phyloP scores from a whole-genome alignment of 2,329 filamentous ascomycete genomes.

The Leptographium procerum region DNA sequence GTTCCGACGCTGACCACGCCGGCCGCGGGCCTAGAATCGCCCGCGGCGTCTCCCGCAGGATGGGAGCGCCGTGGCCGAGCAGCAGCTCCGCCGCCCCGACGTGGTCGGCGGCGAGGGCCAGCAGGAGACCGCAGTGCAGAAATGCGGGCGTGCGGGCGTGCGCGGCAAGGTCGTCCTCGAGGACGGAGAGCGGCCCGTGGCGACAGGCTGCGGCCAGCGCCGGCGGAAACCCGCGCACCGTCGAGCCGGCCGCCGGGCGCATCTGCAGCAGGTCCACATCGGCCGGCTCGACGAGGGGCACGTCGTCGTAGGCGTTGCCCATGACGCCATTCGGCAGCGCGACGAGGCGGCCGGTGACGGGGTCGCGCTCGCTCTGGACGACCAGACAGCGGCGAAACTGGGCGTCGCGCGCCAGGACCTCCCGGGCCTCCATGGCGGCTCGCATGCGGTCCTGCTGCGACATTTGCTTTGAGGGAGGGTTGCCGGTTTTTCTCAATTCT shows the following conservation, averaged over 20 bases:
- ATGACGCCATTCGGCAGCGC: not conserved
- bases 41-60: not conserved
- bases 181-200: not conserved
- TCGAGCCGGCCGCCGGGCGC: not conserved
- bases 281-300: not conserved
- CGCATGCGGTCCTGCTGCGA: not conserved
- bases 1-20: no score
- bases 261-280: not conserved
- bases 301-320: not conserved
- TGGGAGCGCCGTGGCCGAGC: not conserved
- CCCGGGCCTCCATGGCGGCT: not conserved
- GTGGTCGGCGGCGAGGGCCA: not conserved
- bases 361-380: not conserved
- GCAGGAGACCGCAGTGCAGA: not conserved
- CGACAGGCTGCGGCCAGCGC: not conserved
- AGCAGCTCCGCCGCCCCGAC: not conserved
- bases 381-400: not conserved
- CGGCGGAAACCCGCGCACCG: not conserved
- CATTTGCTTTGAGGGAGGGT: no score
- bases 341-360: not conserved
- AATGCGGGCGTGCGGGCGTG: not conserved
- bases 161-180: not conserved
- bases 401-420: not conserved
- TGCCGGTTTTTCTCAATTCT: no score
- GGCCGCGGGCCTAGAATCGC: not conserved